Evolutionary conservation across 441 rosid genomes (phyloP).

Genomic region (Syzygium malaccense): DNA sequence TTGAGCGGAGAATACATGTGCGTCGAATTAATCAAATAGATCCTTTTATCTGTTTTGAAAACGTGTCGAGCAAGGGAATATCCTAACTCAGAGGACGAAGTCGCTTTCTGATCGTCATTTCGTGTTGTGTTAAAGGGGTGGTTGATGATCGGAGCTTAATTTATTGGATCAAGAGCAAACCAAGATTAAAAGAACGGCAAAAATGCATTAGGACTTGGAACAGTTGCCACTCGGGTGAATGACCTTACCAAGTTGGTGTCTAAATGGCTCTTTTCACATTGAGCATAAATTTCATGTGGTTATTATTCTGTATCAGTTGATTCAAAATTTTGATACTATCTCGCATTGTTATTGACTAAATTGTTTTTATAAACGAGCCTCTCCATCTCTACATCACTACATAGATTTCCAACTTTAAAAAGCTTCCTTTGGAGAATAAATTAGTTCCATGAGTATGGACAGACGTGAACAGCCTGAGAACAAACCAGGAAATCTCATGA

Average conservation of each 20-base stretch:
- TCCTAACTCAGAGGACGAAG: not conserved
- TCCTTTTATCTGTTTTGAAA: not conserved
- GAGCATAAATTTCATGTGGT: not conserved
- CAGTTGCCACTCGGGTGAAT: not conserved
- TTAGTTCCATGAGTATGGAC: not conserved
- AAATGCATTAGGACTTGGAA: not conserved
- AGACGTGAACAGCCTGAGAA: not conserved
- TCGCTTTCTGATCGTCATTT: not conserved
- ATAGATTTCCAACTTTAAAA: not conserved
- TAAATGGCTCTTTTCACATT: not conserved
- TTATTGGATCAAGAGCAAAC: not conserved
- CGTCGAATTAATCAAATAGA: not conserved
- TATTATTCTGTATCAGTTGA: not conserved
- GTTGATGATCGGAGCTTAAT: not conserved
- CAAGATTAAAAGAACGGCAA: not conserved
- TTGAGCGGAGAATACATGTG: no score
- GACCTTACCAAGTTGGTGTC: not conserved
- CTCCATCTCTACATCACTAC: constrained; percentile 24
- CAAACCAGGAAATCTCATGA: constrained; percentile 1
- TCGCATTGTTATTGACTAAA: constrained; percentile 8
- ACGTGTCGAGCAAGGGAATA: not conserved
- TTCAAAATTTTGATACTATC: not conserved
- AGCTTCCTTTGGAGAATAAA: not conserved
- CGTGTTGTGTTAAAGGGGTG: not conserved
- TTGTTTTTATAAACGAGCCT: not conserved